Evolutionary conservation across 805 yeast species (phyloP).

Genomic region (Cyberlindnera xylosilytica): DNA sequence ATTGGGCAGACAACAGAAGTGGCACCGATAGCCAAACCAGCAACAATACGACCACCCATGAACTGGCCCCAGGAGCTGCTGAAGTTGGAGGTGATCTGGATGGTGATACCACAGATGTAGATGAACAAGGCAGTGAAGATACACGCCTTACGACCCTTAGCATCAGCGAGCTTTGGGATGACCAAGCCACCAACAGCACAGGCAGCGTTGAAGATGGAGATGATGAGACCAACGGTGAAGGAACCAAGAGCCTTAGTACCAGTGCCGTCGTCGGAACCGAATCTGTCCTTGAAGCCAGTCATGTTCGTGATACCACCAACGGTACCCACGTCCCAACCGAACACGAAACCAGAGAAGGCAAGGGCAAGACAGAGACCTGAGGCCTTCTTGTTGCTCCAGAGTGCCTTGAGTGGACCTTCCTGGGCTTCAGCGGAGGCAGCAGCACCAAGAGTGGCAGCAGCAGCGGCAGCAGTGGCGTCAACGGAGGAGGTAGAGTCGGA

Average conservation of each 20-base stretch:
- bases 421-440: background rate
- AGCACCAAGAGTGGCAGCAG: too few species aligned
- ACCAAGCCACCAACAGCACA: slow-evolving; percentile 68
- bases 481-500: too few species aligned
- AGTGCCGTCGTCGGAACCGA: slow-evolving; percentile 40
- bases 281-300: slow-evolving; percentile 50
- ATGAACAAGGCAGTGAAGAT: slow-evolving; percentile 50
- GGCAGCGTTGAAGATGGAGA: slow-evolving; percentile 60
- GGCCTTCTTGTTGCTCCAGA: background rate
- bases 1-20: slow-evolving; percentile 75
- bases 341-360: slow-evolving; percentile 69
- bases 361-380: slow-evolving; percentile 34
- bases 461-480: too few species aligned
- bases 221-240: slow-evolving; percentile 49
- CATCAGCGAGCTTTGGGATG: slow-evolving; percentile 55
- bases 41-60: slow-evolving; percentile 59
- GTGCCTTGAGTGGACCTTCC: background rate
- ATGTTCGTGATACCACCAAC: slow-evolving; percentile 68
- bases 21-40: slow-evolving; percentile 78
- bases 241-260: slow-evolving; percentile 43
- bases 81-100: slow-evolving; percentile 50
- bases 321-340: slow-evolving; percentile 80
- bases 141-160: slow-evolving; percentile 57
- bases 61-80: slow-evolving; percentile 55
- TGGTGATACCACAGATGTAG: slow-evolving; percentile 57